These are phyloP conservation scores for Geotrichum reessii DNA, from an alignment of 1,139 yeast species.

Conservation along the genomic window DNA sequence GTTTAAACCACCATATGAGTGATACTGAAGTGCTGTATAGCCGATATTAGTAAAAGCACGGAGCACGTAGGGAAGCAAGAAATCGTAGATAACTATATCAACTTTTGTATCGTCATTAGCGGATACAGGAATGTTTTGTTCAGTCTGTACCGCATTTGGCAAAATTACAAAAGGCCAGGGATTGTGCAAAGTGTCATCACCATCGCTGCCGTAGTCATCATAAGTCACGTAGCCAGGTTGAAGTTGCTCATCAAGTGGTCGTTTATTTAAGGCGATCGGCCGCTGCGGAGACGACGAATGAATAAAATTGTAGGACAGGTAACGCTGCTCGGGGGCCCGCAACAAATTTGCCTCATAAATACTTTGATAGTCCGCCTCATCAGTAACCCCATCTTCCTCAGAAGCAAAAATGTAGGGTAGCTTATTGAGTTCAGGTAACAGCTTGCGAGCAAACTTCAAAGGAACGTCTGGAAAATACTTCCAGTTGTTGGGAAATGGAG, in stretches of 20 bases:
- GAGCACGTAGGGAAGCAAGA: slow-evolving; percentile 57
- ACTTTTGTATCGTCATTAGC: slow-evolving; percentile 37
- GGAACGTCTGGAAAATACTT: slow-evolving; percentile 50
- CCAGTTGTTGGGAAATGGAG: slow-evolving; percentile 87
- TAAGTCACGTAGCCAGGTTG: slow-evolving; percentile 67
- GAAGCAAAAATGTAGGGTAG: slow-evolving; percentile 42
- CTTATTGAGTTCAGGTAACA: slow-evolving; percentile 48
- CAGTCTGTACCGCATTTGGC: slow-evolving; percentile 70
- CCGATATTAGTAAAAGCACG: slow-evolving; percentile 44
- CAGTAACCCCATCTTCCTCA: not conserved
- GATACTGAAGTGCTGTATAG: slow-evolving; percentile 17
- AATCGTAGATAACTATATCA: slow-evolving; percentile 74
- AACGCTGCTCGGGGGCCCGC: slow-evolving; percentile 23
- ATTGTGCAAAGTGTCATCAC: slow-evolving; percentile 83
- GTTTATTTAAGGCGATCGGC: not conserved
- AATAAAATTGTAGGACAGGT: not conserved
- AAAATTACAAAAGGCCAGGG: slow-evolving; percentile 53
- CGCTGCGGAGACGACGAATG: not conserved
- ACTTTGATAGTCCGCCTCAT: not conserved
- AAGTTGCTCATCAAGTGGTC: not conserved
- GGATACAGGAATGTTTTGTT: slow-evolving; percentile 28
- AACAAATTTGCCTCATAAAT: slow-evolving; percentile 1
- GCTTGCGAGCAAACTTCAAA: slow-evolving; percentile 43
- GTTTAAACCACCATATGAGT: slow-evolving; percentile 25
- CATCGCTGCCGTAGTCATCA: slow-evolving; percentile 78